Base-by-base conservation (phyloP, 2,329 filamentous ascomycete species). In the Hysterium pulicare region DNA sequence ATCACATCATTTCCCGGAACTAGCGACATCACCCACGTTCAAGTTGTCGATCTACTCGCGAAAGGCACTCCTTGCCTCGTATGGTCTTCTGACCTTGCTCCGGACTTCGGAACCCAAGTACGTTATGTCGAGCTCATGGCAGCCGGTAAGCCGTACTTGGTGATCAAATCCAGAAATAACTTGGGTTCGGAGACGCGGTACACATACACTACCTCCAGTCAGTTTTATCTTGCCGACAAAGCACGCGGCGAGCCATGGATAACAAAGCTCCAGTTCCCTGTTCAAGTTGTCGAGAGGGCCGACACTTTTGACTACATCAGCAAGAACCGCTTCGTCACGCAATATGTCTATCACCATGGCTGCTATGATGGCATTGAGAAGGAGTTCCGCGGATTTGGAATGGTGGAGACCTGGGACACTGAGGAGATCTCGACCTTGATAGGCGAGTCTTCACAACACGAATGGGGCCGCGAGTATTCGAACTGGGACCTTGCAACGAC, bases 381-480 rank as follows among this genome's bases (percentile, higher is more conserved):
- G 1, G 54, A 64, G 34, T 66, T 64, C 40, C 38, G 52, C 2
- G 63, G 63, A 2, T 67, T 67, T 39, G 60, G 44, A 3, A 53
- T 54, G 45, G 60, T 62, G 1, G 61, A 67, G 30, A 28, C 40
- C 5, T 53, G 48, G 50, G 55, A 59, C 20, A 44, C 48, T 2
- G 51, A 58, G 34, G 24, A 48, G 6, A n/a, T n/a, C n/a, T n/a
- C n/a, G n/a, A n/a, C n/a, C n/a, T n/a, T n/a, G n/a, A n/a, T n/a
- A n/a, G n/a, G n/a, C n/a, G n/a, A n/a, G n/a, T n/a, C n/a, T n/a
- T n/a, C n/a, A n/a, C 23, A 9, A 6, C 7, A 8, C 7, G 11
- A n/a, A n/a, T 9, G 7, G 11, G 31, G 31, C 31, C 31, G 6
- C 8, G 7, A 11, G 7, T 7, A 11, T 33, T 8, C 31, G 15